Evolutionary conservation across 768 basidiomycete genomes (phyloP).

Genomic region (Suillus sp.): DNA sequence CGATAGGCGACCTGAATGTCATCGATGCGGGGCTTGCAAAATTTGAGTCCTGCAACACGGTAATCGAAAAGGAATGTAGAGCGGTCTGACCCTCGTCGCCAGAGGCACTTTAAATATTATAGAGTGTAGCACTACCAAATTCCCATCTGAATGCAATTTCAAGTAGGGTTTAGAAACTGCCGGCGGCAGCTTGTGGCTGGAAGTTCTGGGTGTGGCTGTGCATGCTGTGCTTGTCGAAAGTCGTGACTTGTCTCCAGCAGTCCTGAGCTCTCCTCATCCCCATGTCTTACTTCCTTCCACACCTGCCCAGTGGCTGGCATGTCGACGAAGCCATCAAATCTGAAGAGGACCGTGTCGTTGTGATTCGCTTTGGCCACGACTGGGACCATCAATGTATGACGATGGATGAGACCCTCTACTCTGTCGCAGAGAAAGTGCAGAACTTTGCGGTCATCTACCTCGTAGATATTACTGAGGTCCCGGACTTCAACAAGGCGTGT

Average conservation of each 20-base stretch:
- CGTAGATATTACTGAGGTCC: constrained; percentile 93
- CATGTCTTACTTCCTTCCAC: constrained; percentile 91
- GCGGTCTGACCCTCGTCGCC: not conserved
- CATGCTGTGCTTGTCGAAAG: not conserved
- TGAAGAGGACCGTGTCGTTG: constrained; percentile 94
- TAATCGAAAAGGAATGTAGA: not conserved
- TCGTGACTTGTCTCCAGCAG: not conserved
- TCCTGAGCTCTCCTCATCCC: not conserved
- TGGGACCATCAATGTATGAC: constrained; percentile 96
- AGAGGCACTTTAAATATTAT: not conserved
- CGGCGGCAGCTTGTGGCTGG: no score
- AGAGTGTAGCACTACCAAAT: not conserved
- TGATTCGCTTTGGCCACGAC: constrained; percentile 93
- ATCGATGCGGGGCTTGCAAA: not conserved
- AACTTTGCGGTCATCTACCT: constrained; percentile 98
- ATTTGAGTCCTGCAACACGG: not conserved
- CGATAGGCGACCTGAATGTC: not conserved
- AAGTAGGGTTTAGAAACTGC: no score
- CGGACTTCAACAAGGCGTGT: constrained; percentile 94
- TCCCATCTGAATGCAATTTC: not conserved
- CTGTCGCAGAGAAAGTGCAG: constrained; percentile 93
- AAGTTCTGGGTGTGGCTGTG: constrained; percentile 1
- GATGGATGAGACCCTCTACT: constrained; percentile 96
- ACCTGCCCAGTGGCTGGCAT: constrained; percentile 94
- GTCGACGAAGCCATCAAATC: constrained; percentile 99